These are phyloP conservation scores for Lenwebbia sp. DNA, from an alignment of 345 rosid species.

Conservation along the genomic window DNA sequence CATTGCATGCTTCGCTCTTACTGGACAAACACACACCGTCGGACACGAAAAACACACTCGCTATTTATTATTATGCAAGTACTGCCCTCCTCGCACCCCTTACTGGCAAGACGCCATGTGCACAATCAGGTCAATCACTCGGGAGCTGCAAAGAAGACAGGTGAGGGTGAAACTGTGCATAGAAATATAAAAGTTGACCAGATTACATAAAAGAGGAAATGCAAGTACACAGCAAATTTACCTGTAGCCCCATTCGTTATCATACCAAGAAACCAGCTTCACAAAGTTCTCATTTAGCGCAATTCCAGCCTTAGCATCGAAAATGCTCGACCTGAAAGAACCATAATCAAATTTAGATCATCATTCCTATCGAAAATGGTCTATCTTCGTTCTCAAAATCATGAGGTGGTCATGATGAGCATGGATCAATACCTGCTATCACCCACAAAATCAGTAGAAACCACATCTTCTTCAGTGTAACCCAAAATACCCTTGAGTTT, in stretches of 20 bases:
- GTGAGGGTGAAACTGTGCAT: not conserved
- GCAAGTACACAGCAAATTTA: not conserved
- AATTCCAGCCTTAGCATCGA: slow-evolving; percentile 85
- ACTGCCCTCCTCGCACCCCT: not conserved
- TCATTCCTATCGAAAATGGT: not conserved
- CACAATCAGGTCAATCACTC: slow-evolving; percentile 51
- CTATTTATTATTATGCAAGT: not conserved
- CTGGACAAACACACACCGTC: not conserved
- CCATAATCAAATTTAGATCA: not conserved
- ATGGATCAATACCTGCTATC: slow-evolving; percentile 45
- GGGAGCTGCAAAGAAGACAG: slow-evolving; percentile 18
- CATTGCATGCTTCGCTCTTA: not conserved
- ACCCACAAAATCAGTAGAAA: slow-evolving; percentile 67
- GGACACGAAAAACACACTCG: not conserved
- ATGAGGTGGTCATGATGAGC: not conserved
- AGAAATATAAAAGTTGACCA: not conserved
- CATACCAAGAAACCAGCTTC: slow-evolving; percentile 67
- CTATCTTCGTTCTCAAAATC: not conserved
- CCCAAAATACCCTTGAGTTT: slow-evolving; percentile 70
- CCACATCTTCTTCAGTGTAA: slow-evolving; percentile 67
- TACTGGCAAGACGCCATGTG: slow-evolving; percentile 22
- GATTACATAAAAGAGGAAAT: not conserved
- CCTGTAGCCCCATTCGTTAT: slow-evolving; percentile 87
- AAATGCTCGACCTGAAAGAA: slow-evolving; percentile 56
- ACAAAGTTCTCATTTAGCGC: slow-evolving; percentile 49